Percentiles rank a stretch among this genome's conserved stretches.
Conservation (phyloP, 441 rosid species). For the Populus hybrid region DNA sequence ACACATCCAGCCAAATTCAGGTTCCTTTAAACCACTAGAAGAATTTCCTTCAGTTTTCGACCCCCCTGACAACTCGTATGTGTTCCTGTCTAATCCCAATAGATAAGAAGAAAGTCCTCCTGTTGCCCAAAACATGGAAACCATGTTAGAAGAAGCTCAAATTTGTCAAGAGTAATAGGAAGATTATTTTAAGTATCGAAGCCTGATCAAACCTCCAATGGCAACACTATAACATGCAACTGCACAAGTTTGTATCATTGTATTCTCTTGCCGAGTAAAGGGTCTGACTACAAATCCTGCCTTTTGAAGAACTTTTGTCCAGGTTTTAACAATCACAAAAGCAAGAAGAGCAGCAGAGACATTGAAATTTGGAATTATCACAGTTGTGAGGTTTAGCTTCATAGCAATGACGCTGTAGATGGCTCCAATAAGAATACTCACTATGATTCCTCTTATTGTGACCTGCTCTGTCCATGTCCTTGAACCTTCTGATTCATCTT, state of each 20-base stretch:
- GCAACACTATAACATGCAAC: constrained; percentile 92
- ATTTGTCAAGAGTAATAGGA: neutral
- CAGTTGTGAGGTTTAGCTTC: constrained; percentile 86
- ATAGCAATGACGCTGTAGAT: constrained; percentile 80
- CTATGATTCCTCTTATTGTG: constrained; percentile 65
- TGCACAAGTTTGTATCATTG: constrained; percentile 87
- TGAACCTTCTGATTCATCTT: constrained; percentile 31
- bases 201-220: constrained; percentile 55
- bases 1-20: constrained; percentile 88
- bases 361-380: constrained; percentile 85
- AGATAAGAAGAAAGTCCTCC: constrained; percentile 95
- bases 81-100: constrained; percentile 71
- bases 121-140: constrained; percentile 13
- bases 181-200: neutral
- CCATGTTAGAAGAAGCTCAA: neutral
- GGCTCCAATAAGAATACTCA: constrained; percentile 68
- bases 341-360: constrained; percentile 95
- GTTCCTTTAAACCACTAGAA: constrained; percentile 65
- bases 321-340: constrained; percentile 61
- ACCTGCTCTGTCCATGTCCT: constrained; percentile 79
- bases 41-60: constrained; percentile 59
- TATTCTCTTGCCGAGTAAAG: constrained; percentile 90
- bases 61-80: constrained; percentile 61
- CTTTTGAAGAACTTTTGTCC: constrained; percentile 72
- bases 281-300: constrained; percentile 67